Base-by-base conservation (phyloP, 2,329 filamentous ascomycete species). In the Aspergillus alliaceus region DNA sequence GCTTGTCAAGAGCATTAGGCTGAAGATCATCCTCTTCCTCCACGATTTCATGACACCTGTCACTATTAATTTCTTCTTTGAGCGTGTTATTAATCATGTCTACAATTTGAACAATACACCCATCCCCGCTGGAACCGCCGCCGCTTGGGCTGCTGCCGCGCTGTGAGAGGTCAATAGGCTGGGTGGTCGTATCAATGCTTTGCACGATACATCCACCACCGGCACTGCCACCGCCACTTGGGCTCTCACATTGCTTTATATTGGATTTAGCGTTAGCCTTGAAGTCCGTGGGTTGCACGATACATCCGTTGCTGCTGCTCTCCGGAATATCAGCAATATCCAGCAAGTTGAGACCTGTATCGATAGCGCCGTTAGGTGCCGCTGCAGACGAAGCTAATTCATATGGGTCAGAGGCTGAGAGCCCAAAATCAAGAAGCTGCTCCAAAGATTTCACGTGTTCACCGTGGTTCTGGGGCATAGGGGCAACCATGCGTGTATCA, bases 1-100 rank as follows among this genome's bases (percentile, higher is more conserved):
- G 58, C 25, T 51, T 59, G 44, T 72, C 67, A n/a, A 72, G 53
- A 12, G 68, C 65, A 20, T 56, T 65, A 6, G 66, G 63, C 48
- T 69, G 64, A 31, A 67, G 9, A 39, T 63, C 63, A 6, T 52
- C 59, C 49, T 69, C 60, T 20, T 62, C 53, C 51, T 71, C 67
- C 12, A 69, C 54, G 6, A 69, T 62, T 8, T 69, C 57, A 20
- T 60, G 24, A 50, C 31, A 39, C 14, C 37, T 11, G 12, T 8
- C 24, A 25, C 24, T 11, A 14, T 18, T n/a, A 44, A n/a, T 22
- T 4, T 15, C 3, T 27, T 3, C 40, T 14, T 29, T n/a, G 14
- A 8, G 4, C n/a, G 14, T 29, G 4, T 15, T 27, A 11, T 15
- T 44, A 15, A 15, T 5, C 15, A 48, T 12, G 12, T 20, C 44